These are phyloP conservation scores for Protomyces inouyei DNA, from an alignment of 1,139 yeast species.

Conservation along the genomic window DNA sequence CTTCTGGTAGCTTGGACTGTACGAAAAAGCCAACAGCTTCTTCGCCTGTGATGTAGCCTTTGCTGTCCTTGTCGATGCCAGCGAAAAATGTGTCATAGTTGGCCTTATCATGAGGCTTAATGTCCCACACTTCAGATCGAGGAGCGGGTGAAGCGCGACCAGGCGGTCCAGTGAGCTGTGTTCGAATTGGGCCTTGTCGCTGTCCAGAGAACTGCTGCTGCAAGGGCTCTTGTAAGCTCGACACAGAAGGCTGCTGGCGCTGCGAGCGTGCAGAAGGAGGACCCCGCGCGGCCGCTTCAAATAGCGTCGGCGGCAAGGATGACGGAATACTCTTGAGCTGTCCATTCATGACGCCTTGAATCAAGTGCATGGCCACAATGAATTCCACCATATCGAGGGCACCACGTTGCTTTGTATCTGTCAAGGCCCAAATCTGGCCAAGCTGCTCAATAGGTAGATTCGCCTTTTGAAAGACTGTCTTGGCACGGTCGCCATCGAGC, in stretches of 20 bases:
- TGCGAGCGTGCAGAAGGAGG: slow-evolving; percentile 21
- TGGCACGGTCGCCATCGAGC: slow-evolving; percentile 52
- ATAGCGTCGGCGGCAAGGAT: slow-evolving; percentile 54
- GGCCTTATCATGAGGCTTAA: slow-evolving; percentile 62
- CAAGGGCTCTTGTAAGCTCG: slow-evolving; percentile 29
- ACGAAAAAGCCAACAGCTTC: slow-evolving; percentile 86
- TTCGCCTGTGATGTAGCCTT: slow-evolving; percentile 31
- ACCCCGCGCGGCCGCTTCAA: slow-evolving; percentile 54
- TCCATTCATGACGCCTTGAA: slow-evolving; percentile 75
- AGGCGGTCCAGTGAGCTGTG: slow-evolving; percentile 30
- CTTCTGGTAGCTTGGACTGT: slow-evolving; percentile 81
- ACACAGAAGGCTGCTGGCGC: slow-evolving; percentile 6
- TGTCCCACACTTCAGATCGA: slow-evolving; percentile 52
- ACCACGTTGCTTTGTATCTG: slow-evolving; percentile 72
- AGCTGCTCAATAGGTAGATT: slow-evolving; percentile 75
- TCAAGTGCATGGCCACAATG: slow-evolving; percentile 89
- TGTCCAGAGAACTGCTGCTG: slow-evolving; percentile 32
- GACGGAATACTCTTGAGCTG: slow-evolving; percentile 63
- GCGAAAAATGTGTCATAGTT: slow-evolving; percentile 78
- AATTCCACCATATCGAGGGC: slow-evolving; percentile 67
- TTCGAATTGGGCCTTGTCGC: slow-evolving; percentile 26
- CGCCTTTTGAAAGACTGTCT: slow-evolving; percentile 65
- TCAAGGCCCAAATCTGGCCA: slow-evolving; percentile 71
- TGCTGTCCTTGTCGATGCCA: slow-evolving; percentile 44
- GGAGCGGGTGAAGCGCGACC: not conserved